Conservation (phyloP, 768 basidiomycete species). For the Xanthoconium purpureum region DNA sequence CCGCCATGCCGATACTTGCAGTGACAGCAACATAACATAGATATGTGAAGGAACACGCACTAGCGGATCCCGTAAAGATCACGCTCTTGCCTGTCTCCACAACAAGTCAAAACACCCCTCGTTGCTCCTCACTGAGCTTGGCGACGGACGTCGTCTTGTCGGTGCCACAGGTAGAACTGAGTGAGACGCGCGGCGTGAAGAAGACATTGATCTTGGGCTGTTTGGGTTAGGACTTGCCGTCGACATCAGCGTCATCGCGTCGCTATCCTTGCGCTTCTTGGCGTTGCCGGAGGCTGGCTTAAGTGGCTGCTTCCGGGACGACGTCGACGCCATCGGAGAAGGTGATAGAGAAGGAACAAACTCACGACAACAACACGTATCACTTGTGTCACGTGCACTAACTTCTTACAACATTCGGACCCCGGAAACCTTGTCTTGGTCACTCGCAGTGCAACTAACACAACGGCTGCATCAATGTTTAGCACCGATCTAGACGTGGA, state of each 20-base stretch:
- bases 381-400: constrained; percentile 19
- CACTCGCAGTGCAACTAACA: too few relatives aligned
- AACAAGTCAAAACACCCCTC: constrained; percentile 46
- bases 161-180: constrained; percentile 28
- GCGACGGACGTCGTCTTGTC: constrained; percentile 34
- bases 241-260: background rate
- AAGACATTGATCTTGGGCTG: constrained; percentile 27
- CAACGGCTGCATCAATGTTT: too few relatives aligned
- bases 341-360: background rate
- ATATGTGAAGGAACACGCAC: constrained; percentile 31
- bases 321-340: constrained; percentile 3
- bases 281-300: constrained; percentile 5
- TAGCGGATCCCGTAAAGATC: constrained; percentile 71
- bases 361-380: constrained; percentile 19
- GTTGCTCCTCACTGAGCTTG: constrained; percentile 53
- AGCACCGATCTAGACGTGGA: too few relatives aligned
- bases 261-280: constrained; percentile 26
- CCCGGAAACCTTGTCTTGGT: too few relatives aligned
- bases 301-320: constrained; percentile 7
- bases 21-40: constrained; percentile 39
- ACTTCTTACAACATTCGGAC: constrained; percentile 2
- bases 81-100: constrained; percentile 57
- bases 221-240: constrained; percentile 5
- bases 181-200: constrained; percentile 28
- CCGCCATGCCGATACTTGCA: constrained; percentile 44